Evolutionary conservation across 352 stramenopile genomes (phyloP).

Genomic region (Globisporangium solare): DNA sequence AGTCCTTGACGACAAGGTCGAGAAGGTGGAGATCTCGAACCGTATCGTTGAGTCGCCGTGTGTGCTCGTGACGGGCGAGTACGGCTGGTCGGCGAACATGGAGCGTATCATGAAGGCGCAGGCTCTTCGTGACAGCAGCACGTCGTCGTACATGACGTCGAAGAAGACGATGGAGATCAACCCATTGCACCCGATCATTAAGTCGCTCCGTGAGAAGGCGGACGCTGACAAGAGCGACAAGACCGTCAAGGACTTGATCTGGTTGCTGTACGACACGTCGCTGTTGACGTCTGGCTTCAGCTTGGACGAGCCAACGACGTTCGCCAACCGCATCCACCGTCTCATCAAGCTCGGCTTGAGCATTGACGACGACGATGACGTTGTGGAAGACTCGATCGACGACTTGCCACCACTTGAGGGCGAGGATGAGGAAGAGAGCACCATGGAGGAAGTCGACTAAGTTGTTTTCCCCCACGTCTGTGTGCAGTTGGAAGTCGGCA

Average conservation of each 20-base stretch:
- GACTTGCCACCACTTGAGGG: slow-evolving; percentile 96
- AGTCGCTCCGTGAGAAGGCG: slow-evolving; percentile 97
- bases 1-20: slow-evolving; percentile 99
- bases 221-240: slow-evolving; percentile 99
- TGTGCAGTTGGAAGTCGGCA: background rate
- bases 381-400: slow-evolving; percentile 92
- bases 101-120: slow-evolving; percentile 99
- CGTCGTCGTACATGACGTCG: slow-evolving; percentile 98
- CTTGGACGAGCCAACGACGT: slow-evolving; percentile 98
- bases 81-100: slow-evolving; percentile 99
- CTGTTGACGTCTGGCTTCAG: slow-evolving; percentile 99
- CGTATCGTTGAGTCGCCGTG: slow-evolving; percentile 98
- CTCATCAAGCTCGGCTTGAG: slow-evolving; percentile 99
- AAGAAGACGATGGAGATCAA: slow-evolving; percentile 99
- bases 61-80: slow-evolving; percentile 98
- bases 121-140: slow-evolving; percentile 96
- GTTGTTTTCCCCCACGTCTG: slow-evolving; percentile 1
- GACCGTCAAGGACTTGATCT: slow-evolving; percentile 99
- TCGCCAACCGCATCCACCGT: slow-evolving; percentile 98
- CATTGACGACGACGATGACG: slow-evolving; percentile 98
- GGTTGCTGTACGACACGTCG: slow-evolving; percentile 99
- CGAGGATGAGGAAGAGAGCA: slow-evolving; percentile 94
- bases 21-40: slow-evolving; percentile 99
- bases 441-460: slow-evolving; percentile 99
- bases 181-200: slow-evolving; percentile 98